phyloP scores from a whole-genome alignment of 352 stramenopile species.

The Globisporangium nunn region DNA sequence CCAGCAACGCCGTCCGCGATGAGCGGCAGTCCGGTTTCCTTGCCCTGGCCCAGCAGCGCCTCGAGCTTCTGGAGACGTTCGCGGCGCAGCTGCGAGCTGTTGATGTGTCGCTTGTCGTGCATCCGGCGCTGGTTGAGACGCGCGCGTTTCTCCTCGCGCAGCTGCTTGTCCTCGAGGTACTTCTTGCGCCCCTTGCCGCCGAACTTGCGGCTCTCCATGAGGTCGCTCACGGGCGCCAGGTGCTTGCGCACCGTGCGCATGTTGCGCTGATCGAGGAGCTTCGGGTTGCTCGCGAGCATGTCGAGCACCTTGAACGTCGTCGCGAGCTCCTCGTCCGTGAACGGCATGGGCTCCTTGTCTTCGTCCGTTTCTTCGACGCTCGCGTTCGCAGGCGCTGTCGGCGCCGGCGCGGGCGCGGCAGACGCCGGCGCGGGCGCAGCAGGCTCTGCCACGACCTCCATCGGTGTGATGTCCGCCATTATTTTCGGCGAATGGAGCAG shows the following conservation, averaged over 20 bases:
- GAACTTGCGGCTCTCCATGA: conserved; percentile 82
- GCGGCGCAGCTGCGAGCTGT: conserved; percentile 83
- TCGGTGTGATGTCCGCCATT: conserved; percentile 13
- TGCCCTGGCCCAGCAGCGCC: conserved; percentile 81
- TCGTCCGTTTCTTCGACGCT: conserved; percentile 8
- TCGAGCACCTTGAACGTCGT: conserved; percentile 65
- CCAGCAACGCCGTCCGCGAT: conserved; percentile 89
- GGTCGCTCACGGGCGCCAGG: conserved; percentile 67
- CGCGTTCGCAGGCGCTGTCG: background rate
- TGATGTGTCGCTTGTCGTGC: conserved; percentile 92
- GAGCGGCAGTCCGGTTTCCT: conserved; percentile 68
- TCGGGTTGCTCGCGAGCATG: conserved; percentile 35
- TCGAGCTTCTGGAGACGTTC: conserved; percentile 91
- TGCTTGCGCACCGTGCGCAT: conserved; percentile 77
- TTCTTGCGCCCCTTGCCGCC: conserved; percentile 79
- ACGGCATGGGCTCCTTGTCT: conserved; percentile 46
- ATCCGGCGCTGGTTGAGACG: conserved; percentile 82
- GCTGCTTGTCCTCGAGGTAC: conserved; percentile 84
- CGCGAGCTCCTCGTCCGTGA: conserved; percentile 57
- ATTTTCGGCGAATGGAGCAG: conserved; percentile 2
- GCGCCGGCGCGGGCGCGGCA: conserved; percentile 3
- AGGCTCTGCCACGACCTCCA: conserved; percentile 23
- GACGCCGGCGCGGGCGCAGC: conserved; percentile 7
- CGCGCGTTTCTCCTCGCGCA: conserved; percentile 79
- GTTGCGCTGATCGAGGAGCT: conserved; percentile 60